A percentile compares a stretch with the other conserved stretches of the same genome.
Conservation (phyloP, 106 monocot genomes). For the Apostasia shenzhenica region DNA sequence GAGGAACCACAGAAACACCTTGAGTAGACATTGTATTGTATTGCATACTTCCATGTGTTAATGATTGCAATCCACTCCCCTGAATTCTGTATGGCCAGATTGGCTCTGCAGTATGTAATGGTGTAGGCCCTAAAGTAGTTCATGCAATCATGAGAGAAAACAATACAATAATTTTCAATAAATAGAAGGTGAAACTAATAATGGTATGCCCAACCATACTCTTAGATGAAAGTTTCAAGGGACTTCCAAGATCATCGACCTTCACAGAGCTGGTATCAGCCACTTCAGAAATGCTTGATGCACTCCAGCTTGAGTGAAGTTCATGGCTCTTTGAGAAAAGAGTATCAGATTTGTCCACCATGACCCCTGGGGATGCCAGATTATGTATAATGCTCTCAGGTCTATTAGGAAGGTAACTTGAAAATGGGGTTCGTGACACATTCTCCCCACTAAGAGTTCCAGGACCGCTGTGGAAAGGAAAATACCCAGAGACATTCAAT, state of each 20-base stretch:
- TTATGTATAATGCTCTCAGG: constrained; percentile 22
- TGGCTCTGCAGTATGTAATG: constrained; percentile 24
- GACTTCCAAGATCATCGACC: constrained; percentile 17
- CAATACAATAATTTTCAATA: neutral
- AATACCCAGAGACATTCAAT: constrained; percentile 15
- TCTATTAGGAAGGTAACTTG: constrained; percentile 21
- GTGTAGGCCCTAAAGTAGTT: constrained; percentile 13
- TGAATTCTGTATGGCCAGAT: constrained; percentile 41
- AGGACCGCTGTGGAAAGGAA: constrained; percentile 22
- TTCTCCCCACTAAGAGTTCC: constrained; percentile 23
- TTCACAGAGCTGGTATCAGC: constrained; percentile 21
- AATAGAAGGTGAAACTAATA: neutral
- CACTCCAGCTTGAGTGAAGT: constrained; percentile 41
- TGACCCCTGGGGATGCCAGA: constrained; percentile 38
- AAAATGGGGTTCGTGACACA: constrained; percentile 13
- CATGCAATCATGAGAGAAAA: constrained; percentile 3
- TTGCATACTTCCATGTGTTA: constrained; percentile 17
- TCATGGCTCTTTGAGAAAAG: constrained; percentile 18
- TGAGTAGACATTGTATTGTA: constrained; percentile 18
- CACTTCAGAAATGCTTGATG: constrained; percentile 17
- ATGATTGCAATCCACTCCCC: constrained; percentile 27
- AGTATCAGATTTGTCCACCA: constrained; percentile 24
- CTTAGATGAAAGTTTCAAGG: constrained; percentile 14
- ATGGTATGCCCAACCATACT: constrained; percentile 7
- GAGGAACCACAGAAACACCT: constrained; percentile 42